These are phyloP conservation scores for Sphenostylis stenocarpa DNA, from an alignment of 306 rosid species.

Conservation along the genomic window DNA sequence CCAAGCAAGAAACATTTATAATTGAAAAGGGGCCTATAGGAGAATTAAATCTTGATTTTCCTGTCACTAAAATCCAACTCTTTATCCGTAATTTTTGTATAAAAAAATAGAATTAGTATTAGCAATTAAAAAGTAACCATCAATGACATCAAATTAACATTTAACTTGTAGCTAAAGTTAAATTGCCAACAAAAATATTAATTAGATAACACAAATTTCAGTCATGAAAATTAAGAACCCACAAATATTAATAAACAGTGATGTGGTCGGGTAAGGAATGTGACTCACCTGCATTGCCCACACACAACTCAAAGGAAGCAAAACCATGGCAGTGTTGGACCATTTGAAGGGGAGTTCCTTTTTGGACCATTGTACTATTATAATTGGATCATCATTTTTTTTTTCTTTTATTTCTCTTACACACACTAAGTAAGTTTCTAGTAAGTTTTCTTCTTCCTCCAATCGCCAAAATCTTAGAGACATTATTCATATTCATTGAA, in stretches of 20 bases:
- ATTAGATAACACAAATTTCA: background rate
- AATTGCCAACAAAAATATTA: background rate
- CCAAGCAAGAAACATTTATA: too few relatives aligned
- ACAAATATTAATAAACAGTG: conserved; percentile 22
- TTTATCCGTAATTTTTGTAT: background rate
- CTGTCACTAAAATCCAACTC: background rate
- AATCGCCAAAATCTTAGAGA: too few relatives aligned
- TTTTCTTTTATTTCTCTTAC: background rate
- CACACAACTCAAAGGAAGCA: conserved; percentile 15
- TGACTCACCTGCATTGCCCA: conserved; percentile 1
- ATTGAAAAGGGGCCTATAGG: too few relatives aligned
- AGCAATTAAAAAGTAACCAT: background rate
- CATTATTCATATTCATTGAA: too few relatives aligned
- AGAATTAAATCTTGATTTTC: too few relatives aligned
- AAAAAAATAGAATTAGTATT: background rate
- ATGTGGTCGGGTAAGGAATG: conserved; percentile 21
- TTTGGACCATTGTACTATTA: conserved; percentile 10
- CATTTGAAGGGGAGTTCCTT: conserved; percentile 2
- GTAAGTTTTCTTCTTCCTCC: too few relatives aligned
- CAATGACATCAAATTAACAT: background rate
- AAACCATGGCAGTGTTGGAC: conserved; percentile 28
- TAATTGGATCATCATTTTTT: conserved; percentile 14
- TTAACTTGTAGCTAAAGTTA: background rate
- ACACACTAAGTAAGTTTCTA: too few relatives aligned
- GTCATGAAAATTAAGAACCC: conserved; percentile 23